Evolutionary conservation across 2,329 filamentous ascomycete genomes (phyloP).

Genomic region (Erysiphe neolycopersici): DNA sequence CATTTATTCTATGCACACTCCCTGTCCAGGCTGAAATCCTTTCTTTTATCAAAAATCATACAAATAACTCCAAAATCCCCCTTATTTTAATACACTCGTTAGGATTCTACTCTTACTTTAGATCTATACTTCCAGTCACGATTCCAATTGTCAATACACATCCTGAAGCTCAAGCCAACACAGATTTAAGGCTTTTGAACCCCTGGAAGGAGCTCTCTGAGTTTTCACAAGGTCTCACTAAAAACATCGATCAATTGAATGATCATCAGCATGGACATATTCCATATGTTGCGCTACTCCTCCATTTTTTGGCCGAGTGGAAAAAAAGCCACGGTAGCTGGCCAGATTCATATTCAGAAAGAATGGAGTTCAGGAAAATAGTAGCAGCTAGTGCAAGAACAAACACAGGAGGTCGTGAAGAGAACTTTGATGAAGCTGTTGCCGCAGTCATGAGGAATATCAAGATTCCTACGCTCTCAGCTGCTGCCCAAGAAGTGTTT

Average conservation of each 20-base stretch:
- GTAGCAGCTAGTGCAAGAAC: slow-evolving; percentile 41
- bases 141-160: slow-evolving; percentile 93
- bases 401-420: slow-evolving; percentile 66
- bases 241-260: slow-evolving; percentile 39
- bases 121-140: slow-evolving; percentile 45
- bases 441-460: slow-evolving; percentile 75
- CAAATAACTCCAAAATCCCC: slow-evolving; percentile 34
- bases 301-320: slow-evolving; percentile 67
- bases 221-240: slow-evolving; percentile 40
- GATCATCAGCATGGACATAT: slow-evolving; percentile 76
- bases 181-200: slow-evolving; percentile 57
- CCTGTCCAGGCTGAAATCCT: slow-evolving; percentile 28
- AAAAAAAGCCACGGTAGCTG: slow-evolving; percentile 40
- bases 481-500: slow-evolving; percentile 52
- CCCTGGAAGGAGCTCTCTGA: slow-evolving; percentile 63
- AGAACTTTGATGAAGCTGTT: slow-evolving; percentile 88
- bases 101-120: slow-evolving; percentile 79
- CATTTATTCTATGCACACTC: slow-evolving; percentile 32
- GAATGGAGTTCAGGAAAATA: slow-evolving; percentile 50
- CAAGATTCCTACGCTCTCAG: slow-evolving; percentile 36
- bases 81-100: slow-evolving; percentile 65
- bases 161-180: slow-evolving; percentile 60
- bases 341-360: slow-evolving; percentile 59
- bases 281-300: slow-evolving; percentile 58
- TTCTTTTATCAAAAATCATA: slow-evolving; percentile 21